A percentile compares a stretch with the other conserved stretches of the same genome.
Conservation (phyloP, 2,329 filamentous ascomycete species). For the Sarocladium kiliense region DNA sequence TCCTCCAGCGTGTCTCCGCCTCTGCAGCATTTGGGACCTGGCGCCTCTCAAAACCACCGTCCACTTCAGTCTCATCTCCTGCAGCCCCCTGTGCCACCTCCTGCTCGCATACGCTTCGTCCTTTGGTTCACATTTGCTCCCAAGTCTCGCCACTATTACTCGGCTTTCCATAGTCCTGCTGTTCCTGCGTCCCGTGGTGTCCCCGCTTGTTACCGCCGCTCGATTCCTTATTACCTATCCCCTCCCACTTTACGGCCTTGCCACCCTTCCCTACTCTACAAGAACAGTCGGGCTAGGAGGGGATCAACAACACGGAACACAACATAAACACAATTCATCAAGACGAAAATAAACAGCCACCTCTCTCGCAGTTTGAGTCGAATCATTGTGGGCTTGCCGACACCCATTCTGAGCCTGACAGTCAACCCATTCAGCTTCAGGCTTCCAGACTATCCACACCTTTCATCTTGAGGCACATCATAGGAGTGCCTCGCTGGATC, state of each 20-base stretch:
- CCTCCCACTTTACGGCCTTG: not conserved
- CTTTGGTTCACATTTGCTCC: not conserved
- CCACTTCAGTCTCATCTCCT: slow-evolving; percentile 3
- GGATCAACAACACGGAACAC: not conserved
- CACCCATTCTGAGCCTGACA: too few relatives aligned
- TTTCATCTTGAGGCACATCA: not conserved
- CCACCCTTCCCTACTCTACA: not conserved
- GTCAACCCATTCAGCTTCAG: too few relatives aligned
- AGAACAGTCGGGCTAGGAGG: not conserved
- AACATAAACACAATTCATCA: not conserved
- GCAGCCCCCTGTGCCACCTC: slow-evolving; percentile 8
- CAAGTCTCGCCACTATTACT: not conserved
- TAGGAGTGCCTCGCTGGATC: slow-evolving; percentile 1
- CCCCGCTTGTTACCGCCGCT: not conserved
- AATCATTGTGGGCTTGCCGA: too few relatives aligned
- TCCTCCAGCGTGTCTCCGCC: slow-evolving; percentile 18
- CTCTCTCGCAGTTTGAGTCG: too few relatives aligned
- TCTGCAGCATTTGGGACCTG: slow-evolving; percentile 17
- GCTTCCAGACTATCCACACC: not conserved
- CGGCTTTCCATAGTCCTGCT: not conserved
- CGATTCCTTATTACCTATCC: not conserved
- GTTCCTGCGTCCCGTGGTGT: not conserved
- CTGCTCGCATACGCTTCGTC: not conserved
- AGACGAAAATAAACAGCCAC: not conserved
- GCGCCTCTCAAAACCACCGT: slow-evolving; percentile 8